phyloP scores from a whole-genome alignment of 352 stramenopile genomes.

The Discostella stelligera region DNA sequence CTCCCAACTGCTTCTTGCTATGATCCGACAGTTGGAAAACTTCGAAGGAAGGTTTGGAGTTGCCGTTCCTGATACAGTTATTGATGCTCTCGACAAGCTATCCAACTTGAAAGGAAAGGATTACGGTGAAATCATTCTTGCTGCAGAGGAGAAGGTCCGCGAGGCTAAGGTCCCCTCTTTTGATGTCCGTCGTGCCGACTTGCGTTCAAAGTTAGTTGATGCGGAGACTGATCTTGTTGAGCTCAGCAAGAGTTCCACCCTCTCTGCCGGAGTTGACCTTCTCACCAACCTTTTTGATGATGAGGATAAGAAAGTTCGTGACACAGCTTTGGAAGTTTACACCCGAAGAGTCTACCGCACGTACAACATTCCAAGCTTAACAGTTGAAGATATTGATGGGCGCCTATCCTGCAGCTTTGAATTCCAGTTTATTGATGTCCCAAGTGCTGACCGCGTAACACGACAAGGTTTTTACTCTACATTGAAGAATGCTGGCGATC shows the following conservation, averaged over 20 bases:
- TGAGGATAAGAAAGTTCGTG: constrained; percentile 66
- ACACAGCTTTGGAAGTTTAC: constrained; percentile 86
- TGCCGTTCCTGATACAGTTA: constrained; percentile 56
- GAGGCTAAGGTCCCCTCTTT: constrained; percentile 77
- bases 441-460: constrained; percentile 60
- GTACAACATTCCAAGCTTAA: constrained; percentile 82
- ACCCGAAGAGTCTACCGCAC: constrained; percentile 88
- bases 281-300: constrained; percentile 85
- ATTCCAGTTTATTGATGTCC: constrained; percentile 83
- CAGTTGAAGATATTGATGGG: constrained; percentile 62
- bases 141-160: constrained; percentile 74
- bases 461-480: constrained; percentile 72
- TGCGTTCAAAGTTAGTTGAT: constrained; percentile 66
- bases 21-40: constrained; percentile 81
- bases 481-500: constrained; percentile 60
- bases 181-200: constrained; percentile 66
- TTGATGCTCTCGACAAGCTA: constrained; percentile 56
- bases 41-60: constrained; percentile 75
- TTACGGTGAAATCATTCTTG: constrained; percentile 78
- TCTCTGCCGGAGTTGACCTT: constrained; percentile 85
- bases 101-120: constrained; percentile 67
- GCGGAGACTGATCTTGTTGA: constrained; percentile 61
- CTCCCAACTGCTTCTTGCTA: constrained; percentile 69
- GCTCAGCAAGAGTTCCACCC: constrained; percentile 69
- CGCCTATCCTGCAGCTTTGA: constrained; percentile 75